Conservation (phyloP, 495 filamentous ascomycete species). For the Penicillium canariense region DNA sequence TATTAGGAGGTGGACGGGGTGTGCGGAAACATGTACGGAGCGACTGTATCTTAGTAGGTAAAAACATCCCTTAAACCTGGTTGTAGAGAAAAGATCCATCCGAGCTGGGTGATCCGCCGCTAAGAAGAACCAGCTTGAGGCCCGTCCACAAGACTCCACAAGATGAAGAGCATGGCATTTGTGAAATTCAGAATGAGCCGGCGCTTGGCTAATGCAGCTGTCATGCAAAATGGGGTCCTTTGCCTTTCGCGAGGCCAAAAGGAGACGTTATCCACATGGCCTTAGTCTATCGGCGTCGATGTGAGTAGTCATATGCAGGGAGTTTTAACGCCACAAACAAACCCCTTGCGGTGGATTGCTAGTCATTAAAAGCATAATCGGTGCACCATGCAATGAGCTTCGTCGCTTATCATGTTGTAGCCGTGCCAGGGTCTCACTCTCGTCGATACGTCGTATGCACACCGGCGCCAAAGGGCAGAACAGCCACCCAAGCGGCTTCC, state of each 20-base stretch:
- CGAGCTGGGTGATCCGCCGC: too few relatives aligned
- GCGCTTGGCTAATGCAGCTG: too few relatives aligned
- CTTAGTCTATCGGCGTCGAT: neutral
- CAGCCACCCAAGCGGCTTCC: neutral
- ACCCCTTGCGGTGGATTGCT: neutral
- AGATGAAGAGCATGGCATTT: too few relatives aligned
- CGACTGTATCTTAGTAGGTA: too few relatives aligned
- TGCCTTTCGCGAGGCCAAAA: neutral
- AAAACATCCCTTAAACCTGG: too few relatives aligned
- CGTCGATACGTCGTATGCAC: neutral
- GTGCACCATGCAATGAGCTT: neutral
- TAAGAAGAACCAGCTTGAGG: too few relatives aligned
- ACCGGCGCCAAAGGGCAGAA: neutral
- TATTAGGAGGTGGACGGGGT: too few relatives aligned
- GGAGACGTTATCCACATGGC: neutral
- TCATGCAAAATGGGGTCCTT: too few relatives aligned
- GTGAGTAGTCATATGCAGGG: slow-evolving; percentile 4
- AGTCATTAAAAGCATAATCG: neutral
- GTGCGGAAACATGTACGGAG: too few relatives aligned
- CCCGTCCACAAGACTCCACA: too few relatives aligned
- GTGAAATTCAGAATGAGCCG: too few relatives aligned
- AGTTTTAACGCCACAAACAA: neutral
- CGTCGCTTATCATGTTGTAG: neutral
- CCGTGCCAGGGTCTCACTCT: neutral
- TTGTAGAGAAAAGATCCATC: too few relatives aligned